Base-by-base conservation (phyloP, 768 basidiomycete species). In the Holtermannia corniformis region DNA sequence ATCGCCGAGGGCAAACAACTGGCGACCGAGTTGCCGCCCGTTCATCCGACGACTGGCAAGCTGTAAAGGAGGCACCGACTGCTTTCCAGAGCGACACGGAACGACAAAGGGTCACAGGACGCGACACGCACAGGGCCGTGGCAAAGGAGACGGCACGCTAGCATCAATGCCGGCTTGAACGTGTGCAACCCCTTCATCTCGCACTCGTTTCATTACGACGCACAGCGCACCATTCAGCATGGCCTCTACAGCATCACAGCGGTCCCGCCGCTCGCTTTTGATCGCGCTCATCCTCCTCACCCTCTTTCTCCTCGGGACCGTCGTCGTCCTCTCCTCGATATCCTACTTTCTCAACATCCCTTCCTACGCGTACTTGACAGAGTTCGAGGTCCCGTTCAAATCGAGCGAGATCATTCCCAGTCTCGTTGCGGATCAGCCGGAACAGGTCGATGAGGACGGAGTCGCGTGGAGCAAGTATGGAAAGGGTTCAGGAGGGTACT, bases 281-380 rank as follows among this genome's bases (percentile, higher is more conserved):
- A 67, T 76, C 52, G 67, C 76, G 19, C 76, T 84, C 47, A 68
- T 76, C 61, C 57, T 83, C 54, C 77, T 93, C 63, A 83, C 81
- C 52, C 78, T 89, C 62, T 73, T 92, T 75, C 82, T 96, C 52
- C 62, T 86, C 20, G 90, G 90, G 44, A 96, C 92, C 19, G 81
- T 95, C 73, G 63, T 87, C 72, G 90, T 97, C 54, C 83, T 97
- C 70, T 87, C 87, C 7, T 90, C 87, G 21, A 80, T 96, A 45
- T 85, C 90, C 19, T 87, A 85, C 72, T 92, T 90, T 68, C 84
- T 93, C 56, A 78, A 82, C 56, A 89, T 96, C 65, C 81, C 84
- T 71, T 72, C 80, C 47, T 74, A 76, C 32, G 89, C 88, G 23
- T 91, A 88, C 72, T 76, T 96, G 66, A 77, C 82, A 3, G 86